Evolutionary conservation across 1,284 basidiomycete species (phyloP), one percentile per base, ranked within the genome.

Genomic region (Mycena citricolor): DNA sequence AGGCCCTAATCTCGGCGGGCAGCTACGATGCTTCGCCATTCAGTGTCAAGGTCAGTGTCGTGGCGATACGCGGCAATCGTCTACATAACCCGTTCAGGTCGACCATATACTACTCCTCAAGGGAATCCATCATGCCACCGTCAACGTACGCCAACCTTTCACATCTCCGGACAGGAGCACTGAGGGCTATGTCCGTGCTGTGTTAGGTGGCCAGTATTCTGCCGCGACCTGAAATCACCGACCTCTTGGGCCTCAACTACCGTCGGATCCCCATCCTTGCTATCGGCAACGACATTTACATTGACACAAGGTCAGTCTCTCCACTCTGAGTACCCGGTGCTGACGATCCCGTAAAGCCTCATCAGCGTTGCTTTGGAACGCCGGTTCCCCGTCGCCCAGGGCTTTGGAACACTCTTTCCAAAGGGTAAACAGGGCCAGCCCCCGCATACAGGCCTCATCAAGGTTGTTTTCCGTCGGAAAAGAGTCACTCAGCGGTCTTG

Each of bases 201-300:
- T 41, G 13, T 2, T 44, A 80, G 77, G 73, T 79, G 11, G 62
- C 73, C 2, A 58, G 60, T 42, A 61, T 63, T 10, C 66, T 76
- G n/a, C 77, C 79, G 37, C 76, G 77, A 13, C 72, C 76, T 7
- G 77, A 77, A 55, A 69, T 81, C 39, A 68, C 72, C 31, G 69
- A 71, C 16, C 54, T 69, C 2, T 62, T 80, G 12, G 77, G 77
- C 10, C 60, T 80, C 13, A 59, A 61, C 26, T 79, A 80, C 57
- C 73, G 77, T 13, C 68, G 74, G 20, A 77, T 80, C 21, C 77
- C 77, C 12, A 63, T 80, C n/a, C 64, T 79, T 2, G 72, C 77
- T 13, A 76, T 80, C 38, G 77, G 77, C 5, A 75, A 74, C 47
- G 76, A 79, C 20, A 65, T 78, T 1, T 76, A 76, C 55, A 74